Base-by-base conservation (phyloP, 768 basidiomycete species). In the Podaxis sp. region DNA sequence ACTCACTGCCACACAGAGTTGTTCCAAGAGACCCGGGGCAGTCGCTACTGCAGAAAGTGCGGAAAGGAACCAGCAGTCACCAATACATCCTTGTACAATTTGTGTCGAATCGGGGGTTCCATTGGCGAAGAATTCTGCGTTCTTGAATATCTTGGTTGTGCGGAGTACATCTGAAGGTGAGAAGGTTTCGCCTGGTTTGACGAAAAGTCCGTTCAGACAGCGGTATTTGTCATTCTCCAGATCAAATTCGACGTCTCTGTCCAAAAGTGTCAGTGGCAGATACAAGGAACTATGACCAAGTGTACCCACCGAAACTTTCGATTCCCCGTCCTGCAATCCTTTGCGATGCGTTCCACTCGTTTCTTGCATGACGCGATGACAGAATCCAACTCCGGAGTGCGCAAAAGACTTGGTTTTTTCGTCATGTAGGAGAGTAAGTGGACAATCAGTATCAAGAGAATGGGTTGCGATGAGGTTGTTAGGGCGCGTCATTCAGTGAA, bases 171-270 rank as follows among this genome's bases (percentile, higher is more conserved):
- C 73, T 3, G 70, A 63, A 2, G 69, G 64, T 2, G 53, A 24
- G 54, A 70, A 69, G 7, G 65, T 65, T 55, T 65, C 67, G 60
- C 48, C 51, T 4, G 68, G 65, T 4, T 58, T 54, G 20, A 24
- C 17, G 2, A 60, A 51, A 2, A 75, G 67, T 28, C 66, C 71
- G 58, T 76, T 68, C 17, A 86, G 73, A 69, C 85, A 86, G 4
- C 76, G 73, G 5, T 80, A 70, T 51, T 72, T 67, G 69, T 86
- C 83, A 54, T 82, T 82, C 67, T 84, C 83, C n/a, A 86, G 72
- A 66, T 86, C 85, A 60, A 85, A 86, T 65, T 84, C 84, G 26
- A 82, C 73, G 70, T 87, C 85, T 67, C 85, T 84, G n/a, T 1
- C 57, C 37, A 67, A 52, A 26, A 26, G 17, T 24, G 22, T 55